Conservation (phyloP, 2,329 filamentous ascomycete species). For the Phoma sp. region DNA sequence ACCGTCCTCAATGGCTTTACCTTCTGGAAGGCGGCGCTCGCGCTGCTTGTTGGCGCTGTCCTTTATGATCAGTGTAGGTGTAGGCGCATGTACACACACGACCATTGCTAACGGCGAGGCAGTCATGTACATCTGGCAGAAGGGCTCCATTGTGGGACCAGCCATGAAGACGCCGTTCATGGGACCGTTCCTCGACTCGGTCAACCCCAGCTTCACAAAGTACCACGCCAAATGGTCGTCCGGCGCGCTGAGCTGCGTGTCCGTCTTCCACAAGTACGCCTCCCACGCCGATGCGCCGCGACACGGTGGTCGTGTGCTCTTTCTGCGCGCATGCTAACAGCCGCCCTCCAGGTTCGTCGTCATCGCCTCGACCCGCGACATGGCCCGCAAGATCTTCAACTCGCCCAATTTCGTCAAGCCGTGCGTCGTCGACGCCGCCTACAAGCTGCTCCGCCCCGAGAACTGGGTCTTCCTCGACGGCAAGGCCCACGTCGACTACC, state of each 20-base stretch:
- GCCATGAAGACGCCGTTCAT: slow-evolving; percentile 63
- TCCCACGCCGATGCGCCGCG: not conserved
- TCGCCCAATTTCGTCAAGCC: slow-evolving; percentile 91
- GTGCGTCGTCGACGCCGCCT: slow-evolving; percentile 91
- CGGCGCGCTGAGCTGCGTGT: slow-evolving; percentile 92
- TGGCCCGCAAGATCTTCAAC: slow-evolving; percentile 97
- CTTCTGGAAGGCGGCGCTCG: slow-evolving; percentile 55
- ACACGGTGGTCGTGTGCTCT: slow-evolving; percentile 6
- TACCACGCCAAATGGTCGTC: slow-evolving; percentile 94
- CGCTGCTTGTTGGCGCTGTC: slow-evolving; percentile 74
- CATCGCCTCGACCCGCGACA: slow-evolving; percentile 92
- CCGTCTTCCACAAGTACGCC: slow-evolving; percentile 94
- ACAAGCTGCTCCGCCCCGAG: slow-evolving; percentile 87
- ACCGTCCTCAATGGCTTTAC: slow-evolving; percentile 42
- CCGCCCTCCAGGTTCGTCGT: slow-evolving; percentile 80
- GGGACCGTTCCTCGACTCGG: slow-evolving; percentile 91
- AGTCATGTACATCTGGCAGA: slow-evolving; percentile 58
- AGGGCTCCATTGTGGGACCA: slow-evolving; percentile 57
- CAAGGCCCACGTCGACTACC: slow-evolving; percentile 93
- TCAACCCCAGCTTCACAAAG: slow-evolving; percentile 89
- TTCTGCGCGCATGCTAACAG: slow-evolving; percentile 22
- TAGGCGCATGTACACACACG: not conserved
- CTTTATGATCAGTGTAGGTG: slow-evolving; percentile 89
- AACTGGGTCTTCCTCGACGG: slow-evolving; percentile 99
- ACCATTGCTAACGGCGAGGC: slow-evolving; percentile 53